phyloP scores from a whole-genome alignment of 148 eudicot genomes.

The Heliamphora exappendiculata region DNA sequence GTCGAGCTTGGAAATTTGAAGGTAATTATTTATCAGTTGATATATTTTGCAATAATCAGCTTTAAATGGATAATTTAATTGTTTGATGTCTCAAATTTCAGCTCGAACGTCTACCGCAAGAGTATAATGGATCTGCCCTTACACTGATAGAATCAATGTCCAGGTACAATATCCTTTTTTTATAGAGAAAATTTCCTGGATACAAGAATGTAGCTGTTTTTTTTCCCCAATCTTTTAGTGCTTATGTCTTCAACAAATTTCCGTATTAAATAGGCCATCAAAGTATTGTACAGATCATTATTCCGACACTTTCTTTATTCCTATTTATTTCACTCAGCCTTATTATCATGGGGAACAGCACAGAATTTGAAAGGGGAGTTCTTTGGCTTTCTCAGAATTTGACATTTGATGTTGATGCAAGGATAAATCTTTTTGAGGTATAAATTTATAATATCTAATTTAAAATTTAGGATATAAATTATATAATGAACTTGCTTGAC shows the following conservation, averaged over 20 bases:
- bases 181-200: not conserved
- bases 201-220: not conserved
- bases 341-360: constrained; percentile 70
- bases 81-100: constrained; percentile 25
- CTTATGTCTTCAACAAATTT: not conserved
- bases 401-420: constrained; percentile 83
- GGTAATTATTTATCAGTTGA: constrained; percentile 27
- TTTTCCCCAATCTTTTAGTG: not conserved
- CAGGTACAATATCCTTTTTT: constrained; percentile 43
- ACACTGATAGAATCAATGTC: constrained; percentile 91
- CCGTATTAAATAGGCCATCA: not conserved
- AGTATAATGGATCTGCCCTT: constrained; percentile 88
- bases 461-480: not conserved
- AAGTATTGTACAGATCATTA: not conserved
- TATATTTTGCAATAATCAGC: constrained; percentile 1
- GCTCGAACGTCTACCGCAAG: constrained; percentile 80
- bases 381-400: constrained; percentile 85
- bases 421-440: constrained; percentile 96
- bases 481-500: not conserved
- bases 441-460: not conserved
- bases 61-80: constrained; percentile 12
- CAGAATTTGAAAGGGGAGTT: constrained; percentile 81
- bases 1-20: constrained; percentile 87
- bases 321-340: constrained; percentile 47
- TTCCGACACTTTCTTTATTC: not conserved